Conservation (phyloP, 805 yeast species). For the Suhomyces emberorum region DNA sequence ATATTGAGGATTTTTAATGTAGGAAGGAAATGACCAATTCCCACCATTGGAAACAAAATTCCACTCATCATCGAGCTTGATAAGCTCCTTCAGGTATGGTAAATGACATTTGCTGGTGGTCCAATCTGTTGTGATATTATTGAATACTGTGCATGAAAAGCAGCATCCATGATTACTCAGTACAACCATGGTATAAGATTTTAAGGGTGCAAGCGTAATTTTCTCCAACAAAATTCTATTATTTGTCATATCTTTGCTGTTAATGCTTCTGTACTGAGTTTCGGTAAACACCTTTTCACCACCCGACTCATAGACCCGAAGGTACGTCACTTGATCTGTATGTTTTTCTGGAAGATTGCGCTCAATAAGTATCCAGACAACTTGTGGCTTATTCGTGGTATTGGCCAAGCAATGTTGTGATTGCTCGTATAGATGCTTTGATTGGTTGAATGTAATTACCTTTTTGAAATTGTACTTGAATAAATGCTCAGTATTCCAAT, state of each 20-base stretch:
- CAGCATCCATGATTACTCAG: conserved; percentile 18
- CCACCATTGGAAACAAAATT: conserved; percentile 48
- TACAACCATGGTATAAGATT: conserved; percentile 26
- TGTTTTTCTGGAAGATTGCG: conserved; percentile 33
- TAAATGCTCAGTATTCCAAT: conserved; percentile 51
- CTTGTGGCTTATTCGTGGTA: conserved; percentile 17
- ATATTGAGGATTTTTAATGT: conserved; percentile 55
- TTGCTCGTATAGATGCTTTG: not conserved
- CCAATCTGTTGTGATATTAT: conserved; percentile 24
- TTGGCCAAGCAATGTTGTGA: conserved; percentile 28
- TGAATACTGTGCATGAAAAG: conserved; percentile 22
- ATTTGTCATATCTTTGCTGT: conserved; percentile 26
- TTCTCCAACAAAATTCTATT: conserved; percentile 36
- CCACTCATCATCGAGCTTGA: conserved; percentile 44
- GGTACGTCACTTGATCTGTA: conserved; percentile 8
- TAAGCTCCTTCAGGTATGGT: conserved; percentile 15
- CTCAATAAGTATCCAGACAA: conserved; percentile 50
- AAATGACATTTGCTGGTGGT: conserved; percentile 28
- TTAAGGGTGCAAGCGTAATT: conserved; percentile 21
- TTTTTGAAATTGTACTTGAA: conserved; percentile 16
- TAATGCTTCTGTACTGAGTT: conserved; percentile 18
- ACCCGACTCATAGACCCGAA: conserved; percentile 21
- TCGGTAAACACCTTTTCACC: conserved; percentile 30
- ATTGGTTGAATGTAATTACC: not conserved
- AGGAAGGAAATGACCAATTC: conserved; percentile 46